Evolutionary conservation across 139 green algal genomes (phyloP), one percentile per base, ranked within the genome.

Genomic region (Tetradesmus obliquus): DNA sequence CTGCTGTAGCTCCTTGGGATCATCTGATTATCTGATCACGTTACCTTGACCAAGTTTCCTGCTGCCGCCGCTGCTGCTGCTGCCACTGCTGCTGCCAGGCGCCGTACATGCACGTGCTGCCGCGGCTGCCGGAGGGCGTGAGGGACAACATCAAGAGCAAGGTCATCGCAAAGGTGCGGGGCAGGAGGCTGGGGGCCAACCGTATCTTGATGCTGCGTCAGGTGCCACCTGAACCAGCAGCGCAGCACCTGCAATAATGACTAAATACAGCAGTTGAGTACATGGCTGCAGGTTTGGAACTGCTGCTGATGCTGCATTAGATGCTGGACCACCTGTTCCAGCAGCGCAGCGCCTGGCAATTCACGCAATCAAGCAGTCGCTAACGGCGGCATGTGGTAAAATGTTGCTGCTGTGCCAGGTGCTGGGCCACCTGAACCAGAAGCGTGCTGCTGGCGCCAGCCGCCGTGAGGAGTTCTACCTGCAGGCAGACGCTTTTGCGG

Each of bases 401-500:
- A 45, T 45, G 32, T 45, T n/a, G 3, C n/a, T 71, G 51, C 9
- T 87, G 54, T 79, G 57, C 13, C 71, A 91, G 88, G 88, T 91
- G 20, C 79, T 91, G n/a, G 60, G 55, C 17, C 79, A 87, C 71
- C 76, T 91, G 24, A 91, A 86, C 76, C 55, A 87, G 55, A 91
- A 91, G 88, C 88, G 88, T 19, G 62, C 88, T 7, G 76, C 72
- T 7, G 51, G 32, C 24, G 32, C 45, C 12, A 79, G 12, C 2
- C 22, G 55, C 5, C 51, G 86, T 6, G 88, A 91, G 76, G 79
- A 87, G 22, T 86, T 91, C n/a, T 91, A 87, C 55, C 76, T 91
- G 88, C 86, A 91, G 58, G 88, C 88, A n/a, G 88, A 91, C 13
- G 88, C 88, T 8, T 91, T 91, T 79, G 88, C 88, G 51, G 88